These are phyloP conservation scores for Alectoria sarmentosa DNA, from an alignment of 495 filamentous ascomycete species.

Conservation along the genomic window DNA sequence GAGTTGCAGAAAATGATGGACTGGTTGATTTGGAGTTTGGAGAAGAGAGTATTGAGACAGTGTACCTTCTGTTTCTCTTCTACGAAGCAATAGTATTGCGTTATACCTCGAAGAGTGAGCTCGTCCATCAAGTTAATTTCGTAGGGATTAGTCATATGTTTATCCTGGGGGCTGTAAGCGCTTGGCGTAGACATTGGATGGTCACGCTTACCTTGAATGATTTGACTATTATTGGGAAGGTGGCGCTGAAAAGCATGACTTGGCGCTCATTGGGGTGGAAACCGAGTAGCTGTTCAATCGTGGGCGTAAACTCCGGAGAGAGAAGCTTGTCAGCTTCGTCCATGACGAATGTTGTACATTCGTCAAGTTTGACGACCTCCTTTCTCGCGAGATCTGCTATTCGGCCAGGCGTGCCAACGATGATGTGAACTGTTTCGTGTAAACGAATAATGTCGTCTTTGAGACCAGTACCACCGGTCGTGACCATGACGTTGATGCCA, in stretches of 20 bases:
- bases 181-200: not conserved
- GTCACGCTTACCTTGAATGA: slow-evolving; percentile 65
- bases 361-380: slow-evolving; percentile 89
- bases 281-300: slow-evolving; percentile 87
- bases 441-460: slow-evolving; percentile 96
- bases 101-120: slow-evolving; percentile 94
- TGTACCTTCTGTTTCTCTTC: slow-evolving; percentile 99
- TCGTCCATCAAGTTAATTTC: slow-evolving; percentile 99
- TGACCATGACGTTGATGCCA: slow-evolving; percentile 97
- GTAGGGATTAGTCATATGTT: slow-evolving; percentile 91
- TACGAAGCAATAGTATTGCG: slow-evolving; percentile 98
- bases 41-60: slow-evolving; percentile 97
- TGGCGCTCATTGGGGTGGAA: slow-evolving; percentile 95
- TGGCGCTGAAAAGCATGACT: slow-evolving; percentile 98
- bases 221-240: slow-evolving; percentile 93
- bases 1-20: slow-evolving; percentile 99
- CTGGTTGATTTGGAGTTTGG: slow-evolving; percentile 98
- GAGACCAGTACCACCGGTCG: slow-evolving; percentile 87
- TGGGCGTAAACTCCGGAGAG: slow-evolving; percentile 91
- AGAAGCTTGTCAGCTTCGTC: slow-evolving; percentile 97
- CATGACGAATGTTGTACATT: slow-evolving; percentile 97
- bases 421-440: slow-evolving; percentile 89
- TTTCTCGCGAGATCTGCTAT: slow-evolving; percentile 94
- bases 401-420: slow-evolving; percentile 93
- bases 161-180: slow-evolving; percentile 49